Conservation (phyloP, 2,329 filamentous ascomycete genomes). For the Microdochium trichocladiopsis region DNA sequence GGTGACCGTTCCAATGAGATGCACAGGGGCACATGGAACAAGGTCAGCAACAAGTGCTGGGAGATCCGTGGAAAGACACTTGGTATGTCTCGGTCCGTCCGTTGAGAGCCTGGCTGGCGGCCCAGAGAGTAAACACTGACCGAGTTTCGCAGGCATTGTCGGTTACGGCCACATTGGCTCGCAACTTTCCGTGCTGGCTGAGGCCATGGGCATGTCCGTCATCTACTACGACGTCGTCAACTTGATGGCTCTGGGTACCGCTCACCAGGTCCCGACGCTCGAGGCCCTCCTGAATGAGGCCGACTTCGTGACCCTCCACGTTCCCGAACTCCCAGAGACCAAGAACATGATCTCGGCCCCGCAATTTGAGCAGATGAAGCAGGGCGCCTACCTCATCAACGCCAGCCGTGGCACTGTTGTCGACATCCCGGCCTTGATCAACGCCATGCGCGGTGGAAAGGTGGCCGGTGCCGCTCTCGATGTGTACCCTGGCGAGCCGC, state of each 20-base stretch:
- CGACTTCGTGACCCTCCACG: constrained; percentile 92
- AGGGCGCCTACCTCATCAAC: constrained; percentile 90
- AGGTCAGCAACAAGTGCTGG: constrained; percentile 95
- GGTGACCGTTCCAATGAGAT: constrained; percentile 90
- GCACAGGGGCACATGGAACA: constrained; percentile 95
- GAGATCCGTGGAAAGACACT: constrained; percentile 97
- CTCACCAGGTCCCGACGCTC: constrained; percentile 73
- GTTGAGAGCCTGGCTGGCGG: background rate
- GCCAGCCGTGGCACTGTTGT: constrained; percentile 91
- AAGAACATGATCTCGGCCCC: constrained; percentile 80
- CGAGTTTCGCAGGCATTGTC: constrained; percentile 59
- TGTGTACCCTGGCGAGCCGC: constrained; percentile 91
- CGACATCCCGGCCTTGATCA: constrained; percentile 85
- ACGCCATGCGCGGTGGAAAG: constrained; percentile 78
- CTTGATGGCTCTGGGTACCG: constrained; percentile 87
- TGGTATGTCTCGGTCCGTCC: constrained; percentile 46
- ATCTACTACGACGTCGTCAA: constrained; percentile 96
- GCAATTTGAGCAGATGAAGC: constrained; percentile 85
- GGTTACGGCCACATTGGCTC: constrained; percentile 97
- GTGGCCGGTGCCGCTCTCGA: constrained; percentile 92
- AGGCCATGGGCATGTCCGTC: constrained; percentile 96
- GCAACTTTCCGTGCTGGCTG: constrained; percentile 89
- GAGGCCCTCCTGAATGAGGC: constrained; percentile 69
- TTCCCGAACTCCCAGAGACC: constrained; percentile 89
- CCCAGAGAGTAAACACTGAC: constrained; percentile 1